Conservation (phyloP, 176 grass and related monocot species). For the Chrysopogon serrulatus region DNA sequence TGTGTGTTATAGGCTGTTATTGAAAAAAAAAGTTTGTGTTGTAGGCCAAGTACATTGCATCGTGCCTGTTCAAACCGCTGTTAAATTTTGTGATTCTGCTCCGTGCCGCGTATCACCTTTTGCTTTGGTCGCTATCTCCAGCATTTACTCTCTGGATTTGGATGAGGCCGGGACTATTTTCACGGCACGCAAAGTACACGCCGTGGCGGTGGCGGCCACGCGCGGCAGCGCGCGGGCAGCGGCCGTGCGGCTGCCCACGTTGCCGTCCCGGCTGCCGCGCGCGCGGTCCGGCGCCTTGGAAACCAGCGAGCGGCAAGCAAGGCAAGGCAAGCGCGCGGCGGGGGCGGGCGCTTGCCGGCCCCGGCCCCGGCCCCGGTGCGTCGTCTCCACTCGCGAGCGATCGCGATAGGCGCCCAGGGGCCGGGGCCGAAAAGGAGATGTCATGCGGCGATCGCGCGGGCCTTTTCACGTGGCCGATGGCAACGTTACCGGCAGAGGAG, state of each 20-base stretch:
- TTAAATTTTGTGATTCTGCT: background rate
- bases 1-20: too few relatives aligned
- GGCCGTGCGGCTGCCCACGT: too few relatives aligned
- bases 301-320: background rate
- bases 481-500: background rate
- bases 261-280: too few relatives aligned
- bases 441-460: background rate
- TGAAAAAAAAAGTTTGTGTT: too few relatives aligned
- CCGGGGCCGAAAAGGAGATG: slow-evolving; percentile 3
- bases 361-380: background rate
- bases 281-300: too few relatives aligned
- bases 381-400: background rate
- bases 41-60: background rate
- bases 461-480: slow-evolving; percentile 28
- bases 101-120: background rate
- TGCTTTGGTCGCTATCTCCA: background rate
- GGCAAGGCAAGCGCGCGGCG: too few relatives aligned
- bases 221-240: too few relatives aligned
- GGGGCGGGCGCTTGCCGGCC: background rate
- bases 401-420: background rate
- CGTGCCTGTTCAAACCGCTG: background rate
- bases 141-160: background rate
- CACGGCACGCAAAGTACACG: too few relatives aligned
- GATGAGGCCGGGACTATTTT: too few relatives aligned
- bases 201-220: background rate